phyloP scores from a whole-genome alignment of 768 basidiomycete species.

The Leccinellum rugosiceps region DNA sequence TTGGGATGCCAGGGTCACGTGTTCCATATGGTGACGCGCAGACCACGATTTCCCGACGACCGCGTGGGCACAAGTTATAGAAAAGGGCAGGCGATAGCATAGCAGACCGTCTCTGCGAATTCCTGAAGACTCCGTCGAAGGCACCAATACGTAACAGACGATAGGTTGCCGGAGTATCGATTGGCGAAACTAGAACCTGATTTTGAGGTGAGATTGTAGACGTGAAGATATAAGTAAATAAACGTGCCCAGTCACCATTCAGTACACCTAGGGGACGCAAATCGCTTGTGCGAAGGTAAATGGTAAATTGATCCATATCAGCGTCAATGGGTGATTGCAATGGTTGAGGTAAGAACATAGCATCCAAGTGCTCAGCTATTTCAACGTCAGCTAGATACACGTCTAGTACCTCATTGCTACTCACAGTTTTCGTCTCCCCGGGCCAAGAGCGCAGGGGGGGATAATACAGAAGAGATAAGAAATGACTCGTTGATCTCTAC shows the following conservation, averaged over 20 bases:
- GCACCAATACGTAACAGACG: conserved; percentile 60
- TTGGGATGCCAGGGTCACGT: conserved; percentile 57
- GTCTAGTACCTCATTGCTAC: background rate
- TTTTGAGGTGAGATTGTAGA: conserved; percentile 3
- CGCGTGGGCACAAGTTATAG: conserved; percentile 44
- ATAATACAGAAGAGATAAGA: conserved; percentile 51
- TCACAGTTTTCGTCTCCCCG: conserved; percentile 8
- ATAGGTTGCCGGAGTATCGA: conserved; percentile 30
- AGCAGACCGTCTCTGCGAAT: conserved; percentile 35
- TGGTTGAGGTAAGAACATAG: conserved; percentile 28
- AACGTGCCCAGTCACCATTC: conserved; percentile 74
- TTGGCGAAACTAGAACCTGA: conserved; percentile 51
- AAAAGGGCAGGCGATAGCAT: conserved; percentile 47
- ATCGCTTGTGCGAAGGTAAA: conserved; percentile 63
- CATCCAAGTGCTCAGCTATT: conserved; percentile 3
- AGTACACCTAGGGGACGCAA: conserved; percentile 64
- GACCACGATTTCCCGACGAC: conserved; percentile 34
- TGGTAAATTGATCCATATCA: conserved; percentile 47
- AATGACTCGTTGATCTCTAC: conserved; percentile 76
- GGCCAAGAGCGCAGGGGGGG: conserved; percentile 15
- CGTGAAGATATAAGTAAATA: background rate
- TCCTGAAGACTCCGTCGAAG: conserved; percentile 41
- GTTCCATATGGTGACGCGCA: conserved; percentile 61
- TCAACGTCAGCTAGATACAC: background rate
- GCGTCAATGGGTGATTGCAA: conserved; percentile 34